These are phyloP conservation scores for Aspergillus asperescens DNA, from an alignment of 495 filamentous ascomycete genomes.

Conservation along the genomic window DNA sequence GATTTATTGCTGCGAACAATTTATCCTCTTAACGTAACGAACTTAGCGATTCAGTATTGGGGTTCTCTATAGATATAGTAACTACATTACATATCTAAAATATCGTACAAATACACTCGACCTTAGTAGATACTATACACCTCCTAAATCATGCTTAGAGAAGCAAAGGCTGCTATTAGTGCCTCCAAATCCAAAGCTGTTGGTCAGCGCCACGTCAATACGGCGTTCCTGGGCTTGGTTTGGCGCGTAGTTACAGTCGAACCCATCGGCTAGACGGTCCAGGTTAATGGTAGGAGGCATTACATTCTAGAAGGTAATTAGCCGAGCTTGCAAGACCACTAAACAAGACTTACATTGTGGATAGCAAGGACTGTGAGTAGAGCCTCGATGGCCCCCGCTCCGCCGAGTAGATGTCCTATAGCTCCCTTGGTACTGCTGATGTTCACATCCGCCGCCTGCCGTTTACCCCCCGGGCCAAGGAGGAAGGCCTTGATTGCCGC, in stretches of 20 bases:
- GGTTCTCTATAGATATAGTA: no score
- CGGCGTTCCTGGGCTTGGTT: conserved; percentile 58
- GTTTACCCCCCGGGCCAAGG: conserved; percentile 62
- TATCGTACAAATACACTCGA: neutral
- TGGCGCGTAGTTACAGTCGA: conserved; percentile 84
- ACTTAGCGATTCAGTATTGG: no score
- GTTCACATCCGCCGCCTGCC: conserved; percentile 60
- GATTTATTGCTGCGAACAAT: no score
- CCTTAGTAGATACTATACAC: neutral
- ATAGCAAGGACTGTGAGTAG: conserved; percentile 77
- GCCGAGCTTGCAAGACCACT: neutral
- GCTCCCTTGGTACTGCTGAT: conserved; percentile 93
- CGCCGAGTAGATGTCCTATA: conserved; percentile 86
- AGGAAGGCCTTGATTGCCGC: conserved; percentile 74
- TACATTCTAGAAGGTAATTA: conserved; percentile 49
- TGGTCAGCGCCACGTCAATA: conserved; percentile 76
- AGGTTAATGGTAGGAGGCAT: conserved; percentile 89
- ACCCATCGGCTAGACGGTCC: conserved; percentile 58
- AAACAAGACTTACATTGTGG: conserved; percentile 54
- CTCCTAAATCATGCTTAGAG: conserved; percentile 24
- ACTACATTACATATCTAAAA: neutral
- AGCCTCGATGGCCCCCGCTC: conserved; percentile 83
- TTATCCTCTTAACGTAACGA: no score
- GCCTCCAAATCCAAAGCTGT: conserved; percentile 97
- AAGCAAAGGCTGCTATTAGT: conserved; percentile 93